Evolutionary conservation across 2,329 filamentous ascomycete species (phyloP).

Genomic region (Sphaerulina populicola): DNA sequence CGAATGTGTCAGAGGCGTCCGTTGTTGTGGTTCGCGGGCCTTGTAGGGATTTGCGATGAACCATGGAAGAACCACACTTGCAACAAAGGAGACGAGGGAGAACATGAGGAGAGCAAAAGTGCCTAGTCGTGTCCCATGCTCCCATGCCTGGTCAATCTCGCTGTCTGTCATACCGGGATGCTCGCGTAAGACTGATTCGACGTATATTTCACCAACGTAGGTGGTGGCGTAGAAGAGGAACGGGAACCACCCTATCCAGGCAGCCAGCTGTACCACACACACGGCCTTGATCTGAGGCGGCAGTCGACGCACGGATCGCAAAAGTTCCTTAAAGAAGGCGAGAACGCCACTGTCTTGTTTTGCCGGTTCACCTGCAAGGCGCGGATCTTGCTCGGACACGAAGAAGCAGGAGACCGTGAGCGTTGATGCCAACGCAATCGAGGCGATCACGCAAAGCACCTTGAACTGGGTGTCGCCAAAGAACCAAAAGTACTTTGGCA

Average conservation of each 20-base stretch:
- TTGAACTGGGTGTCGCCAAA: conserved; percentile 88
- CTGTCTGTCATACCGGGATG: conserved; percentile 69
- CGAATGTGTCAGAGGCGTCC: conserved; percentile 32
- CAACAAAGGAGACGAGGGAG: conserved; percentile 70
- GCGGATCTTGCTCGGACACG: conserved; percentile 73
- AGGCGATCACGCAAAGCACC: conserved; percentile 78
- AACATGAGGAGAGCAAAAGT: conserved; percentile 86
- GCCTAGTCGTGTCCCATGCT: conserved; percentile 74
- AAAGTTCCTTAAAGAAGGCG: conserved; percentile 70
- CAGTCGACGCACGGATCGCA: conserved; percentile 65
- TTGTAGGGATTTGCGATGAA: conserved; percentile 74
- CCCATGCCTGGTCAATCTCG: conserved; percentile 73
- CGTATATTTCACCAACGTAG: conserved; percentile 87
- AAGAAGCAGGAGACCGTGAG: conserved; percentile 60
- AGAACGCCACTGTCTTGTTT: conserved; percentile 58
- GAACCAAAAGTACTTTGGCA: conserved; percentile 66
- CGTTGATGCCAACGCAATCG: conserved; percentile 60
- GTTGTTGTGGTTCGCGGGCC: conserved; percentile 33
- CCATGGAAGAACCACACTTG: conserved; percentile 77
- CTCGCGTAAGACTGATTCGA: conserved; percentile 66
- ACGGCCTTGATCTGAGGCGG: conserved; percentile 84
- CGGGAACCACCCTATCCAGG: conserved; percentile 96
- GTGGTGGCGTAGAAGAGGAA: conserved; percentile 94
- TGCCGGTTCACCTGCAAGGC: conserved; percentile 56
- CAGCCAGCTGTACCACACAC: conserved; percentile 91